Evolutionary conservation across 495 filamentous ascomycete species (phyloP), one percentile per base, ranked within the genome.

Genomic region (Penicillium silybi): DNA sequence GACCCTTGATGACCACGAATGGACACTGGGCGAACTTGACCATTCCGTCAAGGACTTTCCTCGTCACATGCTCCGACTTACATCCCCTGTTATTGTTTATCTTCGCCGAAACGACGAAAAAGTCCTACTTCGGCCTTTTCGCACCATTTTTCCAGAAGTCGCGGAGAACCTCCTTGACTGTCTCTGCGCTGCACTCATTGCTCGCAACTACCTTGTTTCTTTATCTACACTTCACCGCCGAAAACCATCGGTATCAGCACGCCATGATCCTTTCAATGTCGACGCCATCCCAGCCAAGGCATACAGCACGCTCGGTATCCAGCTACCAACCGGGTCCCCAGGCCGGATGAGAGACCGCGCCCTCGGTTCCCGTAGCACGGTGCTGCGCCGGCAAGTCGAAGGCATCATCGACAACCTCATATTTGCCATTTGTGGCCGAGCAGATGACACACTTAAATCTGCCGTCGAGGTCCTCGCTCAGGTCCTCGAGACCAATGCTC

Each of bases 171-270:
- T 83, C 4, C 77, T 83, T 25, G 80, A 85, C 41, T 74, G 80
- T 5, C 74, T 87, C n/a, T 86, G 85, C 50, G 83, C 83, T 1
- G 77, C 83, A 35, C 56, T 87, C 18, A 71, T 86, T 17, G 83
- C 80, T 0, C 80, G 80, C 48, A 85, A 85, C 54, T 85, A 85
- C 61, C 63, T 85, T 23, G 64, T 73, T 50, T 75, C 71, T 0
- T 51, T 74, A 25, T 58, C 67, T 23, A 57, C 55, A 0, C 45
- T 56, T 18, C 57, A 69, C 25, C 63, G 68, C 13, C 60, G 56
- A 19, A 66, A 52, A 59, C 57, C 42, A 39, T 54, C 57, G 35
- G 13, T 57, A 32, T 62, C 53, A 38, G 43, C 35, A 26, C 61
- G 45, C 52, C 57, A 40, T 41, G 64, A 44, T 43, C 53, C 17